Percentiles rank a stretch among this genome's conserved stretches.
These are phyloP conservation scores for Vigna hirtella DNA, from an alignment of 306 rosid species.

Conservation along the genomic window DNA sequence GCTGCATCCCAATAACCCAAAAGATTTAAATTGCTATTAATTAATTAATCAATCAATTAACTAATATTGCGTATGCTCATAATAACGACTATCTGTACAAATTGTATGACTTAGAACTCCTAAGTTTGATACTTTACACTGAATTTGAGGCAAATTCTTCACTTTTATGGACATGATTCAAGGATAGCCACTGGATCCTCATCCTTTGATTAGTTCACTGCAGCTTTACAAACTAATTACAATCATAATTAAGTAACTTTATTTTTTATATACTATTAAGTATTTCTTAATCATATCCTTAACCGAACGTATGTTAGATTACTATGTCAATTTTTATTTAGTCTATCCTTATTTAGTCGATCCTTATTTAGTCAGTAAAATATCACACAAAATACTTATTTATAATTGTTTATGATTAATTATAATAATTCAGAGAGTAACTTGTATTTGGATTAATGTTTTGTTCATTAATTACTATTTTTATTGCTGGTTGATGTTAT, in stretches of 20 bases:
- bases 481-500: no score
- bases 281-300: no score
- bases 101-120: conserved; percentile 47
- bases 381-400: no score
- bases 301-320: no score
- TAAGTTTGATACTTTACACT: conserved; percentile 64
- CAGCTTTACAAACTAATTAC: conserved; percentile 26
- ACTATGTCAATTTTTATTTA: no score
- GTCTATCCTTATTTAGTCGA: no score
- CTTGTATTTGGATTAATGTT: no score
- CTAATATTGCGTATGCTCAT: conserved; percentile 28
- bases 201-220: conserved; percentile 43
- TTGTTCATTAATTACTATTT: no score
- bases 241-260: neutral
- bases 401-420: no score
- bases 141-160: conserved; percentile 75
- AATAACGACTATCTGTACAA: conserved; percentile 36
- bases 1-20: conserved; percentile 43
- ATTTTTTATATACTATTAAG: no score
- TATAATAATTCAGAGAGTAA: no score
- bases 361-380: no score
- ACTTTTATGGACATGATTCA: conserved; percentile 61
- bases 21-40: conserved; percentile 44
- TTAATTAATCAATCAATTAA: conserved; percentile 32
- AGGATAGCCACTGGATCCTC: conserved; percentile 50